A percentile compares a stretch with the other conserved stretches of the same genome.
phyloP scores from a whole-genome alignment of 176 grass and related monocot genomes.

The Cenchrus purpureus region DNA sequence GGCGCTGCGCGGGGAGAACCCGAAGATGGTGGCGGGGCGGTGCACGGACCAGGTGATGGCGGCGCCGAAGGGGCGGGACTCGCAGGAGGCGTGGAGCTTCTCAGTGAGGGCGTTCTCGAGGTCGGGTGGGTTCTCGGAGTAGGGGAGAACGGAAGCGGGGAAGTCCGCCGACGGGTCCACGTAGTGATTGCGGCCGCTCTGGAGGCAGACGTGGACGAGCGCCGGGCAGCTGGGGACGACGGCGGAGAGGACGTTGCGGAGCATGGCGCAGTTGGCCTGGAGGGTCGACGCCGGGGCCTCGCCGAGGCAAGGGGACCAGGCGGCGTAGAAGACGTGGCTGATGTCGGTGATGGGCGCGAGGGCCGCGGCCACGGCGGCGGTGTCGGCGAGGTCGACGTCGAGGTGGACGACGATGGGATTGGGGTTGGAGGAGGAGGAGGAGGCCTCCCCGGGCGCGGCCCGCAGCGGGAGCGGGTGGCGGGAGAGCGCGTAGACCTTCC shows the following conservation, averaged over 20 bases:
- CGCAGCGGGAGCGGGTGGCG: too few relatives aligned
- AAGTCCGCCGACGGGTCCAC: neutral
- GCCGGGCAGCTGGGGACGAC: constrained; percentile 49
- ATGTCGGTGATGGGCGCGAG: constrained; percentile 54
- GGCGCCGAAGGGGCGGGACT: constrained; percentile 18
- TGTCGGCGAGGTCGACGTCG: too few relatives aligned
- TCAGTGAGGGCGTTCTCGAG: constrained; percentile 63
- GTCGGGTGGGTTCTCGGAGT: constrained; percentile 50
- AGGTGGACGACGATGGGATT: too few relatives aligned
- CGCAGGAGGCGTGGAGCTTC: constrained; percentile 5
- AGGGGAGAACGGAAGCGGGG: too few relatives aligned
- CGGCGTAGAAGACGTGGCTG: constrained; percentile 67
- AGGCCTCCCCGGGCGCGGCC: too few relatives aligned
- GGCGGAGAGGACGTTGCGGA: constrained; percentile 62
- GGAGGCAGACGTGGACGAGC: constrained; percentile 66
- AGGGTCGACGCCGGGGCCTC: constrained; percentile 10
- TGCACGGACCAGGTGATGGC: constrained; percentile 62
- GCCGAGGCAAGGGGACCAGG: constrained; percentile 23
- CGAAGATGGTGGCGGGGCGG: constrained; percentile 61
- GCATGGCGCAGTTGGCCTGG: constrained; percentile 45
- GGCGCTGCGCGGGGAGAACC: constrained; percentile 60
- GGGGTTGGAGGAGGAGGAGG: too few relatives aligned
- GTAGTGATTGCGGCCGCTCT: constrained; percentile 23
- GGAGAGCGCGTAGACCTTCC: too few relatives aligned
- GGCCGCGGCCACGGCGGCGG: constrained; percentile 40